Percentiles rank a stretch among this genome's conserved stretches.
Conservation (phyloP, 805 yeast species). For the Candida maltosa region DNA sequence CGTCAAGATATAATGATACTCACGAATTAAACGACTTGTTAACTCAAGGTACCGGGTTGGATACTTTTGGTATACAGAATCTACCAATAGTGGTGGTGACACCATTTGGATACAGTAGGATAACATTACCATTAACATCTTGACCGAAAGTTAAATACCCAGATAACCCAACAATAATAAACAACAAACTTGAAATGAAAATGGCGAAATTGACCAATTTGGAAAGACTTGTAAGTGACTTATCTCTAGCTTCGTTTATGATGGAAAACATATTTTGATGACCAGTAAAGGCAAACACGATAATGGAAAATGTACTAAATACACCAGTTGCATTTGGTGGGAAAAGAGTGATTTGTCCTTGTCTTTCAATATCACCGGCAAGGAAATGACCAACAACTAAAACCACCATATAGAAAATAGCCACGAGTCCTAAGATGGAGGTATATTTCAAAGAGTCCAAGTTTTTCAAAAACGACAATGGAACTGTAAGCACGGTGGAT, state of each 20-base stretch:
- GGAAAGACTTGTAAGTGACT: conserved; percentile 38
- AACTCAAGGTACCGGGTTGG: conserved; percentile 87
- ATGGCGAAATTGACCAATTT: conserved; percentile 50
- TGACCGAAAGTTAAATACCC: conserved; percentile 90
- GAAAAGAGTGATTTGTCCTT: conserved; percentile 27
- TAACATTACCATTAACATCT: conserved; percentile 72
- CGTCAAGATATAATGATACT: conserved; percentile 42
- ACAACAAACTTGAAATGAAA: conserved; percentile 56
- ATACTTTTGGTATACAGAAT: conserved; percentile 86
- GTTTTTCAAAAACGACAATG: conserved; percentile 69
- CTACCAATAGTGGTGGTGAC: conserved; percentile 74
- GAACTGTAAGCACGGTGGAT: conserved; percentile 43
- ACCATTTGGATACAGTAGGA: conserved; percentile 68
- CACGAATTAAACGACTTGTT: conserved; percentile 74
- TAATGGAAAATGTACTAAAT: conserved; percentile 74
- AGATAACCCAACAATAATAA: conserved; percentile 68
- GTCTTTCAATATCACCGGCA: conserved; percentile 47
- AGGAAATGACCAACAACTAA: conserved; percentile 73
- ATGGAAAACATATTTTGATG: conserved; percentile 93
- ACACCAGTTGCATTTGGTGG: conserved; percentile 49
- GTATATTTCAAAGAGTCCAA: conserved; percentile 84
- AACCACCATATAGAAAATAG: conserved; percentile 73
- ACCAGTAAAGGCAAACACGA: conserved; percentile 92
- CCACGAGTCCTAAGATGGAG: conserved; percentile 74
- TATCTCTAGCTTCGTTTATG: conserved; percentile 71